Conservation (phyloP, 495 filamentous ascomycete genomes). For the Aspergillus steynii region DNA sequence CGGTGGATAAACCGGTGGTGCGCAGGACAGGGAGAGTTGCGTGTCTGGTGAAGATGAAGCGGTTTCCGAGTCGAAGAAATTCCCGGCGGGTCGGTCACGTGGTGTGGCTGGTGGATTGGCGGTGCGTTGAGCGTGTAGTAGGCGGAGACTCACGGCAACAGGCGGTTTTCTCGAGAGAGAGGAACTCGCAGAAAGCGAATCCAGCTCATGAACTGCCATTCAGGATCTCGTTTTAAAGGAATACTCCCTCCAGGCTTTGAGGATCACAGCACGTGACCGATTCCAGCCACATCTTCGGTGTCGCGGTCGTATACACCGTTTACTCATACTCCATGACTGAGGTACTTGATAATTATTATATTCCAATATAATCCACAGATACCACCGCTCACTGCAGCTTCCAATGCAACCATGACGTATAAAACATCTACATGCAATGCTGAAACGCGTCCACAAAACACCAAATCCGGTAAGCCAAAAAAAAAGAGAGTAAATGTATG, state of each 20-base stretch:
- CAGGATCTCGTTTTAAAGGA: too few species aligned
- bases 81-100: slow-evolving; percentile 23
- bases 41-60: slow-evolving; percentile 8
- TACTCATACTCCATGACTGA: background rate
- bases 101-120: slow-evolving; percentile 22
- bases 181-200: too few species aligned
- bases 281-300: background rate
- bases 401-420: slow-evolving; percentile 12
- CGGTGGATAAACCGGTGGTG: background rate
- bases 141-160: background rate
- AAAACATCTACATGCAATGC: slow-evolving; percentile 18
- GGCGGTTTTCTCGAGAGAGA: background rate
- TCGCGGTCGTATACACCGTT: too few species aligned
- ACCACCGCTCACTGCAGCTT: slow-evolving; percentile 7
- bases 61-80: slow-evolving; percentile 29
- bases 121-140: background rate
- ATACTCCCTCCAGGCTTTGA: too few species aligned
- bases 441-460: slow-evolving; percentile 17
- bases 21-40: slow-evolving; percentile 1
- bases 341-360: slow-evolving; percentile 13
- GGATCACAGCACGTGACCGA: too few species aligned
- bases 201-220: too few species aligned
- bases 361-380: slow-evolving; percentile 19
- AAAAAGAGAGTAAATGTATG: slow-evolving; percentile 13
- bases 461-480: slow-evolving; percentile 13